Evolutionary conservation across 768 basidiomycete genomes (phyloP).

Genomic region (Mrakia blollopis): DNA sequence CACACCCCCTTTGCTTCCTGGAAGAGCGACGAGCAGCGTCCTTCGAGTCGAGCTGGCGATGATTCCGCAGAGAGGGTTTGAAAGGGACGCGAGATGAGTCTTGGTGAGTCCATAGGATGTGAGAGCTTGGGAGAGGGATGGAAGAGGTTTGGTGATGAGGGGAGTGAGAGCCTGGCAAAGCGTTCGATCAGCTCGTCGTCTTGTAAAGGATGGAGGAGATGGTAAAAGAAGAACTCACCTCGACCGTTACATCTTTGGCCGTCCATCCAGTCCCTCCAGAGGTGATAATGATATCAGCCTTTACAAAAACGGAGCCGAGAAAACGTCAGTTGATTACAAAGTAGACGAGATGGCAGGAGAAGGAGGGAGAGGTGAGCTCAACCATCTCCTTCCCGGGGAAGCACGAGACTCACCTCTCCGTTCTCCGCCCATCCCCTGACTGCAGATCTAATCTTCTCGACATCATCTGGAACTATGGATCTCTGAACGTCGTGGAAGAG

Average conservation of each 20-base stretch:
- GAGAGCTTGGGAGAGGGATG: conserved; percentile 71
- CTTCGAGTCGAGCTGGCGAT: conserved; percentile 47
- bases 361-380: too few relatives aligned
- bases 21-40: conserved; percentile 71
- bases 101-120: conserved; percentile 62
- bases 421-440: conserved; percentile 52
- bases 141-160: conserved; percentile 42
- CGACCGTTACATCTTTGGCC: conserved; percentile 71
- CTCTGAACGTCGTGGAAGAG: conserved; percentile 24
- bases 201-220: not conserved
- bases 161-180: conserved; percentile 46
- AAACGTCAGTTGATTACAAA: not conserved
- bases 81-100: conserved; percentile 74
- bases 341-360: too few relatives aligned
- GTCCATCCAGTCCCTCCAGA: conserved; percentile 88
- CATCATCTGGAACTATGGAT: conserved; percentile 64
- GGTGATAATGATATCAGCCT: conserved; percentile 68
- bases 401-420: conserved; percentile 36
- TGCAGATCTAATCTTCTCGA: conserved; percentile 50
- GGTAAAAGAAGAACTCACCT: conserved; percentile 50
- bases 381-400: too few relatives aligned
- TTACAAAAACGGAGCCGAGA: too few relatives aligned
- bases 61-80: conserved; percentile 71
- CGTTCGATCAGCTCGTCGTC: conserved; percentile 47
- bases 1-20: conserved; percentile 80